Base-by-base conservation (phyloP, 768 basidiomycete genomes). In the Daedaleopsis sinensis region DNA sequence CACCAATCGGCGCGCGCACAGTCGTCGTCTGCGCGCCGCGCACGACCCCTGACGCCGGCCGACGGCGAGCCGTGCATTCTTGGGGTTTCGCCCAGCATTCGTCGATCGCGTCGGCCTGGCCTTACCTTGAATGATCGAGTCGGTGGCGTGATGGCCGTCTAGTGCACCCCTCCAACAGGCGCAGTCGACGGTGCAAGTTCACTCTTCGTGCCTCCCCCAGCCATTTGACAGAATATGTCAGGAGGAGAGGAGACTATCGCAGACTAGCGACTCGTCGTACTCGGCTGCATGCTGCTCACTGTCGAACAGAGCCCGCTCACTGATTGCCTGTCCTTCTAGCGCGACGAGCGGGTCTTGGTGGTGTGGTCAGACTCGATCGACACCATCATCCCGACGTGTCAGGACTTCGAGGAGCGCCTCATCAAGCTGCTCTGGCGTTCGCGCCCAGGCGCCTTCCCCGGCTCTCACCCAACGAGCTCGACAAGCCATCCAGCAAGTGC, bases 361-460 rank as follows among this genome's bases (percentile, higher is more conserved):
- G 86, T 94, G 64, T 95, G 93, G 93, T 86, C 89, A 19, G 90
- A 93, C 70, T 82, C 84, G 0, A 80, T 94, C 48, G 90, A 93
- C 69, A 81, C 80, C 65, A 90, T 95, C 72, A 85, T 95, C 58
- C 73, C 80, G 51, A 79, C 74, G 36, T 77, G 74, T 52, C 76
- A 76, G 61, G 82, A 84, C 64, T 81, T 86, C 56, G 85, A 86
- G 64, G 80, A 84, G 61, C 77, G 82, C 53, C 81, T 86, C 71
- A 84, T 86, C 65, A 78, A 78, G 55, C 82, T 81, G 53, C 73
- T 86, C 10, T 86, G 85, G 85, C 74, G 79, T 47, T 78, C 76
- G 55, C 62, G 77, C 62, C 62, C 74, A 64, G 44, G 72, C 65
- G 23, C 64, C 55, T 18, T 69, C 72, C 62, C 46, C 63, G 21